Evolutionary conservation across 768 basidiomycete species (phyloP), one percentile per base, ranked within the genome.

Genomic region (Rhizopogon vinicolor): DNA sequence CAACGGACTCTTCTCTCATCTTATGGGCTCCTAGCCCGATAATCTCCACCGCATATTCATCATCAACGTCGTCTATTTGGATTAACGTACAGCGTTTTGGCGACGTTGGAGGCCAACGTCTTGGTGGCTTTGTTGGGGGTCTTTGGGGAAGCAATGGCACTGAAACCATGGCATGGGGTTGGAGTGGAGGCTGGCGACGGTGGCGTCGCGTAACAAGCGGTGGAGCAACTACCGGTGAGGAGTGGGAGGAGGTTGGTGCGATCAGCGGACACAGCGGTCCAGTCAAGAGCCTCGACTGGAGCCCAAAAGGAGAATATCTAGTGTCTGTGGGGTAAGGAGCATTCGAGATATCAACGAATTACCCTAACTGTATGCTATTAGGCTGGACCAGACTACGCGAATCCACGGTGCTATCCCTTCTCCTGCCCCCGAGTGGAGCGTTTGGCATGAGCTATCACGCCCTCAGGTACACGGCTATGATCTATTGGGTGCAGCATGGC

Each of bases 401-500:
- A 82, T 98, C 57, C 93, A 98, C 64, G 93, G 84, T 0, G 77
- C 83, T 25, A 66, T 76, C 63, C 74, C 69, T 12, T 60, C 50
- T 22, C 56, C 57, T 31, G 31, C 54, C 7, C 44, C 58, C n/a
- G 44, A 58, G 35, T 56, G 60, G 2, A 60, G 60, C 14, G 70
- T 74, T 8, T 96, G 93, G 93, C 88, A 89, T 62, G 97, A 99
- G 66, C 75, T 98, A 28, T 83, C 82, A 28, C 85, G 97, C 3
- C 97, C 97, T 18, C 97, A 99, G 70, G 86, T 98, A 16, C 97
- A 99, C 72, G 97, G 97, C 7, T 98, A 98, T 68, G 94, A 98
- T 64, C 74, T 98, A 39, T 76, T 95, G 16, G 87, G 86, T 53
- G 86, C 83, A 6, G 82, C 81, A 3, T 95, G 93, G 68, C 77